Base-by-base conservation (phyloP, 345 rosid species). In the Eucalyptus marginata region DNA sequence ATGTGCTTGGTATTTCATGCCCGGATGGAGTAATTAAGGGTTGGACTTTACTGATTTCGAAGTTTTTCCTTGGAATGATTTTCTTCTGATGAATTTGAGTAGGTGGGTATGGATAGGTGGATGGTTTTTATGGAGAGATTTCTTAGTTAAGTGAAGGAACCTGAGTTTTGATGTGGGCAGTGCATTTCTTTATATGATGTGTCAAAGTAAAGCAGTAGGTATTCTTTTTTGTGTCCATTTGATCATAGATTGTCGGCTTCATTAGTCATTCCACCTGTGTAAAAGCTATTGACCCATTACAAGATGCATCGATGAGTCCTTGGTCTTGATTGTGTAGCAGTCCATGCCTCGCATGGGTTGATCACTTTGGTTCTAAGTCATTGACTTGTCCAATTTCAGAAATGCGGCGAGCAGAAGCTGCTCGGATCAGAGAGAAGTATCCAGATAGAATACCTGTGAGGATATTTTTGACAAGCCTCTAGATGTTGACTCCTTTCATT, bases 361-460 rank as follows among this genome's bases (percentile, higher is more conserved):
- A 50, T 8, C 59, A 22, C 27, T 52, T 56, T 40, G 18, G 66
- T 59, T 54, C 31, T 51, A 29, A 52, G 46, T 86, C 0, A 1
- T 86, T 86, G 16, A 40, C 8, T 52, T 54, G 3, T 40, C 47
- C 29, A 4, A 20, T 24, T 1, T 64, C 93, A 95, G 99, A 97
- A 94, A 93, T 95, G 93, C 94, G 99, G 90, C 95, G 93, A 87
- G 95, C 95, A 62, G 99, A 97, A 93, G 94, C 98, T 87, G n/a
- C 93, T 62, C 97, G 99, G 86, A 96, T 96, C 90, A 95, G 97
- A 89, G 97, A 95, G 91, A 97, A 97, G 90, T 96, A 97, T 91
- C 96, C 97, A 6, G 99, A 97, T 79, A 95, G 99, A 94, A 92
- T 97, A 85, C 99, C 99, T 1, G 99, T 97, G 92, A 91, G 93